Conservation (phyloP, 2,329 filamentous ascomycete genomes). For the Botrytis deweyae region DNA sequence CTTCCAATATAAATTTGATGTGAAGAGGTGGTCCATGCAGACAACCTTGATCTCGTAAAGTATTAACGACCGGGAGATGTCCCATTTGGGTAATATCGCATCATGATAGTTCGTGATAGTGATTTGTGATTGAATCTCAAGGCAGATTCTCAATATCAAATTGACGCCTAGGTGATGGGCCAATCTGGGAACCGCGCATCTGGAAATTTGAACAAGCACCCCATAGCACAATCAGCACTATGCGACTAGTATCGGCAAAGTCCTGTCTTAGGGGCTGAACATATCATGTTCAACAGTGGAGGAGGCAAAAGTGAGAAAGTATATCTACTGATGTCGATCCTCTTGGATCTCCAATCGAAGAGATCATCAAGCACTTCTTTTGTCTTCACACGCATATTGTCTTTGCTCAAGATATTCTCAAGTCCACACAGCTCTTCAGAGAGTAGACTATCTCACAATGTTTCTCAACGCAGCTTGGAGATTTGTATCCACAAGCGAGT, state of each 20-base stretch:
- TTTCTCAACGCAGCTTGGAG: neutral
- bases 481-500: constrained; percentile 2
- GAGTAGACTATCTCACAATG: neutral
- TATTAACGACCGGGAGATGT: neutral
- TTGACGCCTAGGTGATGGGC: neutral
- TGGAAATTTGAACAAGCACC: neutral
- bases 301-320: neutral
- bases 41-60: neutral
- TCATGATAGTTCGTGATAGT: constrained; percentile 5
- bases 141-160: neutral
- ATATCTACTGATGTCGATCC: constrained; percentile 9
- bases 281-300: neutral
- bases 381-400: neutral
- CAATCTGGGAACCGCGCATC: neutral
- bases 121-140: neutral
- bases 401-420: neutral
- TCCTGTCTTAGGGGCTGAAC: neutral
- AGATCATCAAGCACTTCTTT: neutral
- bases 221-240: neutral
- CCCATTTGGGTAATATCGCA: neutral
- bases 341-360: neutral
- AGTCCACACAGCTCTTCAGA: neutral
- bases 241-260: neutral
- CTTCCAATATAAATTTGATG: neutral
- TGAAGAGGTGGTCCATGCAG: constrained; percentile 3